phyloP scores from a whole-genome alignment of 2,329 filamentous ascomycete species.

The Trichoderma oligosporum region DNA sequence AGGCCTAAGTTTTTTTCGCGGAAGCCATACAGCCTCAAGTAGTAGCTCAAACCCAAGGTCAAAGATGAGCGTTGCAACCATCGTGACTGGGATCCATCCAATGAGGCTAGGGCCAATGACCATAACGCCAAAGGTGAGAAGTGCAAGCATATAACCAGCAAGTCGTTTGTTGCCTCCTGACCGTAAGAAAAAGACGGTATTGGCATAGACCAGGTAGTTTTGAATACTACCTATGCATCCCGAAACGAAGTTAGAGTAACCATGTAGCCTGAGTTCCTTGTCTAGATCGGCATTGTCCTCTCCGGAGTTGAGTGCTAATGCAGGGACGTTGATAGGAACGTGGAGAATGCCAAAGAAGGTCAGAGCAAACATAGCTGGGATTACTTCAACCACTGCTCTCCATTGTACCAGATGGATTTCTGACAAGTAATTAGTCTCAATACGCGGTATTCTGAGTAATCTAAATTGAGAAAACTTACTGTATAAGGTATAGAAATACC shows the following conservation, averaged over 20 bases:
- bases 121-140: slow-evolving; percentile 76
- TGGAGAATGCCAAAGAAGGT: slow-evolving; percentile 97
- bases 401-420: slow-evolving; percentile 80
- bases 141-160: slow-evolving; percentile 80
- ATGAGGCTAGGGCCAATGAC: slow-evolving; percentile 82
- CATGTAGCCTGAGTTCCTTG: slow-evolving; percentile 86
- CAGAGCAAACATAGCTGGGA: slow-evolving; percentile 92
- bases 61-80: slow-evolving; percentile 93
- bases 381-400: slow-evolving; percentile 74
- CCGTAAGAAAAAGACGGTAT: slow-evolving; percentile 93
- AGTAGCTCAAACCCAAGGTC: slow-evolving; percentile 90
- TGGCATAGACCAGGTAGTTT: slow-evolving; percentile 97
- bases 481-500: slow-evolving; percentile 96
- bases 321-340: slow-evolving; percentile 96
- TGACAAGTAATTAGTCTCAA: slow-evolving; percentile 33
- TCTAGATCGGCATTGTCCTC: slow-evolving; percentile 92
- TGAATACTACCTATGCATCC: slow-evolving; percentile 84
- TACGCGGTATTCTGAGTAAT: not conserved
- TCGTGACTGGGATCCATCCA: slow-evolving; percentile 93
- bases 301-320: slow-evolving; percentile 81
- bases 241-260: slow-evolving; percentile 87
- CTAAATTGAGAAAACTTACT: slow-evolving; percentile 54
- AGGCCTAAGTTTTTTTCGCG: slow-evolving; percentile 79
- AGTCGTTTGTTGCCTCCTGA: slow-evolving; percentile 84
- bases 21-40: slow-evolving; percentile 81